phyloP scores from a whole-genome alignment of 495 filamentous ascomycete species.

The Annulohypoxylon maeteangense region DNA sequence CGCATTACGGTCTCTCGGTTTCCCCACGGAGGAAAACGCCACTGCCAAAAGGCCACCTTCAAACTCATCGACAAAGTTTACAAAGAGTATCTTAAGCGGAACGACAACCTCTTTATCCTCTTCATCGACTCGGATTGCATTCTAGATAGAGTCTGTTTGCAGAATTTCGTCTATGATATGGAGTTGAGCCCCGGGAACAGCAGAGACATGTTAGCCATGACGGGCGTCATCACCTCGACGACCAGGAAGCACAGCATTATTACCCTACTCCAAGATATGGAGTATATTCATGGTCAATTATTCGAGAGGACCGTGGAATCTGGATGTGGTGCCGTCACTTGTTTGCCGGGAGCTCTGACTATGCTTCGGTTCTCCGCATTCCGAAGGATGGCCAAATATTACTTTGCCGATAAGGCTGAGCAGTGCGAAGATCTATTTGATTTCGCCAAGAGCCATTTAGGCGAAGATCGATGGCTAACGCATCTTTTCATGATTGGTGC shows the following conservation, averaged over 20 bases:
- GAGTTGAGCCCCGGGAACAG: slow-evolving; percentile 94
- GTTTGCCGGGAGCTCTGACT: slow-evolving; percentile 92
- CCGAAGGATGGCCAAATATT: slow-evolving; percentile 96
- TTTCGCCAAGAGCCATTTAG: slow-evolving; percentile 93
- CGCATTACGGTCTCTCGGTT: slow-evolving; percentile 94
- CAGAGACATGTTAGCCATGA: slow-evolving; percentile 97
- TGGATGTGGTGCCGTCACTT: slow-evolving; percentile 93
- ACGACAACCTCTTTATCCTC: slow-evolving; percentile 94
- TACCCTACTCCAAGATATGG: slow-evolving; percentile 95
- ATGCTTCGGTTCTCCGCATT: slow-evolving; percentile 97
- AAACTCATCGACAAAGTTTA: slow-evolving; percentile 96
- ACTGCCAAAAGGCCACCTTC: slow-evolving; percentile 95
- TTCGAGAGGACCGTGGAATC: slow-evolving; percentile 98
- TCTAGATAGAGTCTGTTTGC: slow-evolving; percentile 88
- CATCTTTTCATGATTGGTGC: slow-evolving; percentile 99
- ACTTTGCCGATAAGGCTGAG: slow-evolving; percentile 97
- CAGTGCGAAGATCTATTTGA: slow-evolving; percentile 97
- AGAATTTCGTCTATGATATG: slow-evolving; percentile 99
- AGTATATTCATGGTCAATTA: slow-evolving; percentile 97
- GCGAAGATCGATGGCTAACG: slow-evolving; percentile 97
- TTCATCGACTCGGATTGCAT: slow-evolving; percentile 99
- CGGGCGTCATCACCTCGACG: slow-evolving; percentile 95
- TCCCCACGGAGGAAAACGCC: slow-evolving; percentile 90
- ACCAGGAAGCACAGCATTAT: slow-evolving; percentile 89
- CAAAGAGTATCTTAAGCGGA: slow-evolving; percentile 83